Evolutionary conservation across 331 rosid species (phyloP), one percentile per base, ranked within the genome.

Genomic region (Quercus tomentella): DNA sequence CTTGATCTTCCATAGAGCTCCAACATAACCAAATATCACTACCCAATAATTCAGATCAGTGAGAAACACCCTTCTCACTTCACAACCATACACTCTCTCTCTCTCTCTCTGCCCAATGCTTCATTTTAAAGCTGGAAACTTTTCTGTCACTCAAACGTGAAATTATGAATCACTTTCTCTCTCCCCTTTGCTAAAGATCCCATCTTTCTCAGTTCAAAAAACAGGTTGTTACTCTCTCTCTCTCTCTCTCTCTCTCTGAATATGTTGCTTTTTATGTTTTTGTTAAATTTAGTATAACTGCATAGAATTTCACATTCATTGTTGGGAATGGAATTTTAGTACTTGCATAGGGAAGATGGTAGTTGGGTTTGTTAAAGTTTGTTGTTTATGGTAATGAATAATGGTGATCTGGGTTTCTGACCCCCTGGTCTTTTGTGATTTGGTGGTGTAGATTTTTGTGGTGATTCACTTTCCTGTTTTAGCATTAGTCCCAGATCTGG

Each of bases 401-500:
- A 68, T 77, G 84, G 56, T 84, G 84, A 76, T 84, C 81, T 87
- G 56, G 80, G 72, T 21, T 79, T 81, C 37, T 61, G 70, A 12
- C 52, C 72, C 72, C 2, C 65, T 56, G 65, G 35, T 79, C 73
- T 58, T 56, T 55, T 83, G 82, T 80, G 52, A n/a, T 70, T 43
- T 23, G 74, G 76, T 81, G 60, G 77, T 69, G 77, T 85, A 41
- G 83, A 77, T 87, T 84, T 68, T 76, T 81, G 62, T 23, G 45
- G 18, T 21, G 56, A 20, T 77, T 77, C 65, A 56, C 31, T 41
- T 2, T 68, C 56, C 77, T 81, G 61, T 77, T 80, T 79, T 80
- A 55, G 45, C 79, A 87, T 58, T 72, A 70, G 83, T 78, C 49
- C 81, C 89, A 94, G 98, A 94, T 94, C 98, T 92, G 87, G 79